phyloP scores from a whole-genome alignment of 345 rosid species.

The Linum lewisii region DNA sequence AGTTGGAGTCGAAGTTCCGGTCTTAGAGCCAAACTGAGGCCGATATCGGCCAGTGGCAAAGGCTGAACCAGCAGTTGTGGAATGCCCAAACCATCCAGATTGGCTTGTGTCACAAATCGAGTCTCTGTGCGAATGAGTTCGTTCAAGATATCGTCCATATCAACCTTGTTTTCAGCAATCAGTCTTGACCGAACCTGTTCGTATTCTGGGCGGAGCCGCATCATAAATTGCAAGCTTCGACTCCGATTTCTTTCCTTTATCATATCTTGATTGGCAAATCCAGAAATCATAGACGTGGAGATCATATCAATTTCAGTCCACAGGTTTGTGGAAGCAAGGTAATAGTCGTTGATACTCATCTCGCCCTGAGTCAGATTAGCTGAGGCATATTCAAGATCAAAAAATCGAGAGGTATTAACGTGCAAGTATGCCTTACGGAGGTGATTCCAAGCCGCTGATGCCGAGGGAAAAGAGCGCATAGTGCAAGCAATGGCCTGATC shows the following conservation, averaged over 20 bases:
- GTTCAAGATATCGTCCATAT: not conserved
- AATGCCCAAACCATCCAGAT: not conserved
- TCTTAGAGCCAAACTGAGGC: not conserved
- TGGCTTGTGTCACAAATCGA: not conserved
- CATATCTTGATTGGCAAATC: not conserved
- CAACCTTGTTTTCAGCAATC: no score
- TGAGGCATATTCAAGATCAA: no score
- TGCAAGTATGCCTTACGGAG: no score
- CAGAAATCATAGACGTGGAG: not conserved
- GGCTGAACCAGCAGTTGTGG: not conserved
- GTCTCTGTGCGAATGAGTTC: not conserved
- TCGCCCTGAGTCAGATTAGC: no score
- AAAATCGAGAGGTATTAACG: no score
- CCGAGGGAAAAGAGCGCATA: not conserved
- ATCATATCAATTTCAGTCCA: not conserved
- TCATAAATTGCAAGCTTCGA: not conserved
- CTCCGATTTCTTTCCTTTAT: not conserved
- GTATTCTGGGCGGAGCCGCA: not conserved
- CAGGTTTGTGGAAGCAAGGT: no score
- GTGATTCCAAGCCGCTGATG: not conserved
- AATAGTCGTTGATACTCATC: no score
- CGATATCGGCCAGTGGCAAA: no score
- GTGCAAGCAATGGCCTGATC: not conserved
- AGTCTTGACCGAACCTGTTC: not conserved
- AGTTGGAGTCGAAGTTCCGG: not conserved